Evolutionary conservation across 345 rosid species (phyloP), one percentile per base, ranked within the genome.

Genomic region (Ceriops zippeliana): DNA sequence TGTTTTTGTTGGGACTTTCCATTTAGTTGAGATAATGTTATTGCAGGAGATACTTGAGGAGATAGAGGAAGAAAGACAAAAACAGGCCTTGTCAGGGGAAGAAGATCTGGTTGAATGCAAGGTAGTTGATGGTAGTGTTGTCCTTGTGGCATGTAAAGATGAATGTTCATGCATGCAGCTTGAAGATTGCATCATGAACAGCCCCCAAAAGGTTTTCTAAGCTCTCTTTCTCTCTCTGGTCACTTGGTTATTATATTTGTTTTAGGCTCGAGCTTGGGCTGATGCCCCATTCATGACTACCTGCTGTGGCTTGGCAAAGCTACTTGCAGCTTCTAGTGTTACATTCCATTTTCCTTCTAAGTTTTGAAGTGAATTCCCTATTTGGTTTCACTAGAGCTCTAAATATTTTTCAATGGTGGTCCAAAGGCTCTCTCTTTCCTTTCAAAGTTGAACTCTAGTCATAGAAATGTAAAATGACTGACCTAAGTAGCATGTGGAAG

Each of bases 81-180:
- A 86, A 71, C 78, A 70, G 68, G 68, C 76, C 53, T 74, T 75
- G 37, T 81, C 70, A 2, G 72, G 69, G 59, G 82, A 84, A 70
- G 81, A 79, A 64, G 32, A 62, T 66, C 42, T 61, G 61, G 61
- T 75, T 49, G 88, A 84, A 70, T 86, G 71, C 24, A 76, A 63
- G 37, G 81, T 80, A 68, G 83, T 62, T 47, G 84, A 83, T 70
- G 80, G 76, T 74, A 83, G 90, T 66, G 86, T 90, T 58, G 89
- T 88, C 68, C 86, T 91, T 58, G 91, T 95, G 80, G 97, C 90
- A 42, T 91, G 98, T 83, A 91, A 90, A 81, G 99, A 95, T 75
- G 99, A 95, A 69, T 73, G 87, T 7, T 89, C 98, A 52, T 91
- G 99, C 81, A 83, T 91, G 99, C 99, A 95, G 81, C 96, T 95